Base-by-base conservation (phyloP, 2,329 filamentous ascomycete genomes). In the Sclerotinia nivalis region DNA sequence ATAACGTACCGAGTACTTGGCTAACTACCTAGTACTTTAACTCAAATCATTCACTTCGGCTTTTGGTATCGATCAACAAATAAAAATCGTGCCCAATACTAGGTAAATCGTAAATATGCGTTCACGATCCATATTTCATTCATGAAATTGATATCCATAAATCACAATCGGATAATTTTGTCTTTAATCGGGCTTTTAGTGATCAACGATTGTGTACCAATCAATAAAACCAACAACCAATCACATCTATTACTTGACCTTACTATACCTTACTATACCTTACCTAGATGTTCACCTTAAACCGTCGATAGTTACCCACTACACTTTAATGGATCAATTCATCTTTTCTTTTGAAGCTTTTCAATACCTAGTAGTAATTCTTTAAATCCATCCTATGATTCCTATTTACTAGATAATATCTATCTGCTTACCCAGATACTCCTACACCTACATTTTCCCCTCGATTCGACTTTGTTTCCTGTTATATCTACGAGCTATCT, bases 31-130 rank as follows among this genome's bases (percentile, higher is more conserved):
- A 37, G 34, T 37, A 7, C 37, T 40, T 43, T 43, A 5, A 50
- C 10, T 50, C 49, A 50, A 50, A 50, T 50, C 22, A 58, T 40
- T 40, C 34, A 58, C 55, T 58, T 58, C 55, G 55, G 34, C 25
- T 15, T 40, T 40, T 22, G 55, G 55, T 40, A 7, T 40, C 31
- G 40, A 43, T 43, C 40, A 43, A 6, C 40, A 43, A 43, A 43
- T 43, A 31, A 15, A 43, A 43, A 15, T 43, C 37, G 37, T 40
- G 13, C 37, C 37, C 37, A 40, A 40, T 40, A 12, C 37, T 40
- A 7, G 10, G n/a, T 40, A 15, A 58, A 58, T 37, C 5, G 10
- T 56, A 22, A 22, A 58, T 40, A 58, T 43, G 12, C 40, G 40
- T 43, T 15, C 40, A 43, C 40, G 40, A 43, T 43, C 12, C 40